phyloP scores from a whole-genome alignment of 1,284 basidiomycete species.

The Trametes hirsuta region DNA sequence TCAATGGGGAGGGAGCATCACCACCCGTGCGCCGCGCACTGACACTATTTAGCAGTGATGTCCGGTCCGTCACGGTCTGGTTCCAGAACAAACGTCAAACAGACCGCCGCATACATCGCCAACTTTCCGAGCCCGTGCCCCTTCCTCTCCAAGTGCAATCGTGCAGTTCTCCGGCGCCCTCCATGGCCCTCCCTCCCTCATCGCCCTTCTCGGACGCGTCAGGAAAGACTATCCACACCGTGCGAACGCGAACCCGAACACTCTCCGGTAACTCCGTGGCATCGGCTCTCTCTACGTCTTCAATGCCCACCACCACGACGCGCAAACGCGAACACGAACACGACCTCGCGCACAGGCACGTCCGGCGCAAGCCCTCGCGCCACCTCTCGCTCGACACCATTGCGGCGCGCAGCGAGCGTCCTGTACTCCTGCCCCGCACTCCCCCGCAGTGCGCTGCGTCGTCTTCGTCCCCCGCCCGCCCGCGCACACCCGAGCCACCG shows the following conservation, averaged over 20 bases:
- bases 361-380: constrained; percentile 23
- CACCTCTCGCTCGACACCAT: constrained; percentile 60
- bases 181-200: constrained; percentile 20
- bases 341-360: not conserved
- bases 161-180: constrained; percentile 45
- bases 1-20: not conserved
- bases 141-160: constrained; percentile 18
- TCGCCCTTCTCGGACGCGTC: constrained; percentile 34
- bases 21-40: not conserved
- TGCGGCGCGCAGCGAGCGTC: constrained; percentile 36
- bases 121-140: constrained; percentile 36
- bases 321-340: constrained; percentile 7
- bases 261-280: constrained; percentile 15
- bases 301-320: not conserved
- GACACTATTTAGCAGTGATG: constrained; percentile 51
- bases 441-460: constrained; percentile 17
- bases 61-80: constrained; percentile 80
- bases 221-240: constrained; percentile 32
- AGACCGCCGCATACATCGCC: constrained; percentile 63
- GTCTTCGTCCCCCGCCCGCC: constrained; percentile 17
- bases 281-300: constrained; percentile 4
- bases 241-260: constrained; percentile 24
- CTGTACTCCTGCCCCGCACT: constrained; percentile 22
- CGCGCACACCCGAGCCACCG: constrained; percentile 33
- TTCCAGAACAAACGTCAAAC: constrained; percentile 83